Base-by-base conservation (phyloP, 2,329 filamentous ascomycete species). In the Cladosporium halotolerans region DNA sequence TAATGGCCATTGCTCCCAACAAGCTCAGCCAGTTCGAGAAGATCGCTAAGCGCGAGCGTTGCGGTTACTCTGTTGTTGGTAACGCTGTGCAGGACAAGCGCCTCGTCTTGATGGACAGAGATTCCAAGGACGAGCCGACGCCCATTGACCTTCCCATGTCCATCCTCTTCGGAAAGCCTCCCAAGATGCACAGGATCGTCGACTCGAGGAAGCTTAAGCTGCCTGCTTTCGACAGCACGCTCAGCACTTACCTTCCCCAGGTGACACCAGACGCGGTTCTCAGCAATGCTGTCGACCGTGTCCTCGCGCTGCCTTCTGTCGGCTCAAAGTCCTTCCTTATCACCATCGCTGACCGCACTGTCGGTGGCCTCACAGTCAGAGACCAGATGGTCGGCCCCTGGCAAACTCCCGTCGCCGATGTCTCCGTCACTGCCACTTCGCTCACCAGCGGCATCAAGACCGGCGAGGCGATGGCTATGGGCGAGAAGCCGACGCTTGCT, bases 301-400 rank as follows among this genome's bases (percentile, higher is more conserved):
- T 97, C 2, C 83, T 97, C 52, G 82, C 83, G 46, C 77, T 97
- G 49, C 92, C 93, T 16, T 82, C 91, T 1, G 93, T 97, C 18
- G 92, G 90, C n/a, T 96, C 91, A 18, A 97, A 97, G 73, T 90
- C 86, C 18, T 99, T 97, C 76, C 78, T 99, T 36, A 96, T 99
- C 66, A 97, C 93, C 1, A 99, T 97, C 60, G 91, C 88, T 46
- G 93, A 97, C 70, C 83, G 93, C 57, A 89, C 87, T 28, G 91
- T 97, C 31, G 92, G 92, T 59, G 93, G 92, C 47, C 78, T 97
- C 54, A 90, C 89, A 7, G 83, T 86, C 9, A 82, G 91, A 58
- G 93, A 97, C 67, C 93, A 97, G 70, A 91, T 97, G 82, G 92
- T 96, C 51, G 93, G 93, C 1, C 89, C 88, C 47, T 97, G 92